These are phyloP conservation scores for Phylloporus sp. DNA, from an alignment of 768 basidiomycete genomes.

Conservation along the genomic window DNA sequence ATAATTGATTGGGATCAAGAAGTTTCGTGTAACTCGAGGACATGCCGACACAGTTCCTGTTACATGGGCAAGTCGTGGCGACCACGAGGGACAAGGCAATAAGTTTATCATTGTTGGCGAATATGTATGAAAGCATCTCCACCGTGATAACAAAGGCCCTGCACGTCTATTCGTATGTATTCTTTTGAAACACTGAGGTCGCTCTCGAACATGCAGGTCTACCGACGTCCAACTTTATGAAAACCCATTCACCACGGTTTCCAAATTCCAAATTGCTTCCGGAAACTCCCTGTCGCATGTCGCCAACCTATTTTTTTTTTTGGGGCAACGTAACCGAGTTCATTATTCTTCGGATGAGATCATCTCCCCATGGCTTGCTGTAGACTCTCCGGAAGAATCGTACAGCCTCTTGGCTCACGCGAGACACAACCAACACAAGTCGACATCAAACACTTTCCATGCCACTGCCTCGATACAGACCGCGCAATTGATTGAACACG, in stretches of 20 bases:
- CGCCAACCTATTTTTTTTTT: neutral
- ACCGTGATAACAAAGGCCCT: slow-evolving; percentile 4
- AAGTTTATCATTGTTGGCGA: slow-evolving; percentile 5
- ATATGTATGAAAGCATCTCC: slow-evolving; percentile 15
- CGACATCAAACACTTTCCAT: neutral
- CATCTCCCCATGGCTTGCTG: neutral
- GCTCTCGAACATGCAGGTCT: neutral
- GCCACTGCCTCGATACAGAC: neutral
- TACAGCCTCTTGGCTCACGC: neutral
- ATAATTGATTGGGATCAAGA: slow-evolving; percentile 12
- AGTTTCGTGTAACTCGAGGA: slow-evolving; percentile 11
- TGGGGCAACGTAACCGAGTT: neutral
- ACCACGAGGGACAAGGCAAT: slow-evolving; percentile 13
- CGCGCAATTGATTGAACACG: neutral
- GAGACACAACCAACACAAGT: neutral
- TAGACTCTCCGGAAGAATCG: neutral
- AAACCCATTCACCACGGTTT: neutral
- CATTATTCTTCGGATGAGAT: neutral
- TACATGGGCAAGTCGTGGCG: slow-evolving; percentile 7
- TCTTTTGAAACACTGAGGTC: neutral
- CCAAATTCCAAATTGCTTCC: neutral
- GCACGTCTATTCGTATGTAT: too few species aligned
- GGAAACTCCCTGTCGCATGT: neutral
- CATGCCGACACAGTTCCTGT: slow-evolving; percentile 12
- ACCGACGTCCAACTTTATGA: neutral